Evolutionary conservation across 2,329 filamentous ascomycete species (phyloP).

Genomic region (Alternaria sp.): DNA sequence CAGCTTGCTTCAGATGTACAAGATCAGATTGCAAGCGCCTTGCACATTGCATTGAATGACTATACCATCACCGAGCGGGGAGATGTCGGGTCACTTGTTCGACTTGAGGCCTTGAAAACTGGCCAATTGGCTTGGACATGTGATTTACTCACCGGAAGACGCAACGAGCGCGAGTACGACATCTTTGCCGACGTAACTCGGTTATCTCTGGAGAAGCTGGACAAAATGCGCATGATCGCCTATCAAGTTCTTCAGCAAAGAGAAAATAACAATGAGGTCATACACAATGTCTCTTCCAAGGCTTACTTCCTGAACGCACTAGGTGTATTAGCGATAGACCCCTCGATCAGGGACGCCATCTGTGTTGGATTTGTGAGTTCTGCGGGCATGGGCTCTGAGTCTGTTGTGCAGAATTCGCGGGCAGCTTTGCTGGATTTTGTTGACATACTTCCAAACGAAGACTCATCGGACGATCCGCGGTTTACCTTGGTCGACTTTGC

Average conservation of each 20-base stretch:
- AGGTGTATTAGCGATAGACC: conserved; percentile 10
- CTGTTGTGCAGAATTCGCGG: conserved; percentile 74
- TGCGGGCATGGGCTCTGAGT: conserved; percentile 79
- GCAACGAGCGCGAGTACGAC: conserved; percentile 20
- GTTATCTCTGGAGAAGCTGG: conserved; percentile 86
- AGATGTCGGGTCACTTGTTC: conserved; percentile 86
- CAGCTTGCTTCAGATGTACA: conserved; percentile 23
- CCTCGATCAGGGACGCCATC: conserved; percentile 53
- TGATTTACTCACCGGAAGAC: conserved; percentile 23
- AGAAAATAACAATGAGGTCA: conserved; percentile 7
- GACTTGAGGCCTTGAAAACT: conserved; percentile 78
- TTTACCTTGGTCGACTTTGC: conserved; percentile 38
- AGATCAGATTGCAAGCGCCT: conserved; percentile 38
- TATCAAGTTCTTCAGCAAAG: conserved; percentile 28
- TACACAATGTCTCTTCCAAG: conserved; percentile 63
- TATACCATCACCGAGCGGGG: conserved; percentile 90
- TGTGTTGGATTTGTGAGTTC: conserved; percentile 75
- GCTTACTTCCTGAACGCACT: conserved; percentile 67
- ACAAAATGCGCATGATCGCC: conserved; percentile 72
- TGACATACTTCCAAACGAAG: conserved; percentile 29
- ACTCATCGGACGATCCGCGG: background rate
- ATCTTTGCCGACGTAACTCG: conserved; percentile 63
- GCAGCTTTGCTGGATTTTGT: conserved; percentile 65
- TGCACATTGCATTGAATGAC: conserved; percentile 72
- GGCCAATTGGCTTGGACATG: conserved; percentile 59